Conservation (phyloP, 306 rosid genomes). For the Prunus davidiana region DNA sequence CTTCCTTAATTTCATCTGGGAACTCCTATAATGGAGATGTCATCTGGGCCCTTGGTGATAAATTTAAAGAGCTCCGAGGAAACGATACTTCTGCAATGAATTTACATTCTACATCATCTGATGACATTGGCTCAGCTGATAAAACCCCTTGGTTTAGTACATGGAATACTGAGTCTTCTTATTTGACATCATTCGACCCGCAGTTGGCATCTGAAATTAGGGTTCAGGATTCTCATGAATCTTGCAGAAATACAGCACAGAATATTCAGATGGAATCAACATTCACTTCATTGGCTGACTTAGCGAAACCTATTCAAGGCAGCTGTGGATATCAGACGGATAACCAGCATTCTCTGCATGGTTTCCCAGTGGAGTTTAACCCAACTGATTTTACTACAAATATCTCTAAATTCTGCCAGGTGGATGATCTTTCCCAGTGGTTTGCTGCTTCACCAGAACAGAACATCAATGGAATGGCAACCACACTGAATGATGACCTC, state of each 20-base stretch:
- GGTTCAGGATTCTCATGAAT: conserved; percentile 30
- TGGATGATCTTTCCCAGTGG: conserved; percentile 69
- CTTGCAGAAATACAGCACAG: conserved; percentile 23
- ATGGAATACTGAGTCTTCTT: conserved; percentile 38
- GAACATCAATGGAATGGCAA: conserved; percentile 24
- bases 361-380: conserved; percentile 33
- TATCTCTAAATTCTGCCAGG: conserved; percentile 32
- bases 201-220: conserved; percentile 28
- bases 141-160: conserved; percentile 23
- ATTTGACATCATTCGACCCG: conserved; percentile 41
- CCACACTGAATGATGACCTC: conserved; percentile 32
- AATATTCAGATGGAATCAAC: conserved; percentile 19
- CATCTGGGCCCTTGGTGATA: conserved; percentile 18
- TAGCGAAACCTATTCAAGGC: conserved; percentile 30
- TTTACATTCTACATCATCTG: conserved; percentile 27
- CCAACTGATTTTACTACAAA: conserved; percentile 35
- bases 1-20: conserved; percentile 44
- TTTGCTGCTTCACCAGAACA: conserved; percentile 45
- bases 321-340: conserved; percentile 25
- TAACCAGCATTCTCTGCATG: conserved; percentile 30
- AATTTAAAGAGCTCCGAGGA: conserved; percentile 20
- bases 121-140: conserved; percentile 11
- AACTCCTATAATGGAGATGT: conserved; percentile 37
- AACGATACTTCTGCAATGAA: conserved; percentile 27
- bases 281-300: conserved; percentile 21